Evolutionary conservation across 441 rosid species (phyloP), one percentile per base, ranked within the genome.

Genomic region (Syzygium syzygioides): DNA sequence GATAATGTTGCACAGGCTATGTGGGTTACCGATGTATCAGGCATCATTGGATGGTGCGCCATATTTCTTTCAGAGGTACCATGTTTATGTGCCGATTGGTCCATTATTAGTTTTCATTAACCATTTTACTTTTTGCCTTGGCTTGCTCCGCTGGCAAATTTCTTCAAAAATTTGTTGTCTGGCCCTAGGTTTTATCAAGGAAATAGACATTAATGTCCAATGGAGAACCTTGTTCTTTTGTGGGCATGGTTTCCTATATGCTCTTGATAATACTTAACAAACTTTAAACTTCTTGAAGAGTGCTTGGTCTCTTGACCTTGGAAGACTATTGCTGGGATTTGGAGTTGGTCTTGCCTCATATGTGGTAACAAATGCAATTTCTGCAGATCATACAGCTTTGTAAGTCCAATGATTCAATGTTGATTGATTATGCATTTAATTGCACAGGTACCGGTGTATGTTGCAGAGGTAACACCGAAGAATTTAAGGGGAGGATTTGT

Each of bases 281-380:
- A 41, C 34, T 54, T 14, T 85, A 68, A 68, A 86, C 86, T 89
- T 71, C 48, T 88, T 85, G 86, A 88, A 96, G 98, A 93, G 86
- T 87, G 92, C 93, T 79, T 90, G 92, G 92, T 95, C 90, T 93
- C 95, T 95, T 52, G 94, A 96, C 87, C 84, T 93, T 18, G 99
- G 98, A 89, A 93, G 98, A 79, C 89, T 97, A 53, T 89, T 93
- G 59, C 91, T 94, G 25, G 98, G 99, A 86, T 96, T 90, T 56
- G 99, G 98, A 83, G 94, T 95, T 93, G 99, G 97, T 80, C 88
- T 96, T n/a, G 92, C 95, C 85, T 93, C 98, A 8, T 97, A 92
- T 83, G 98, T 94, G 95, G 98, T 96, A 95, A 93, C 37, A 86
- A 20, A 87, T 86, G 68, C 68, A 86, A 54, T 60, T 41, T 48